Conservation (phyloP, 257 asterid genomes). For the Henckelia pumila region DNA sequence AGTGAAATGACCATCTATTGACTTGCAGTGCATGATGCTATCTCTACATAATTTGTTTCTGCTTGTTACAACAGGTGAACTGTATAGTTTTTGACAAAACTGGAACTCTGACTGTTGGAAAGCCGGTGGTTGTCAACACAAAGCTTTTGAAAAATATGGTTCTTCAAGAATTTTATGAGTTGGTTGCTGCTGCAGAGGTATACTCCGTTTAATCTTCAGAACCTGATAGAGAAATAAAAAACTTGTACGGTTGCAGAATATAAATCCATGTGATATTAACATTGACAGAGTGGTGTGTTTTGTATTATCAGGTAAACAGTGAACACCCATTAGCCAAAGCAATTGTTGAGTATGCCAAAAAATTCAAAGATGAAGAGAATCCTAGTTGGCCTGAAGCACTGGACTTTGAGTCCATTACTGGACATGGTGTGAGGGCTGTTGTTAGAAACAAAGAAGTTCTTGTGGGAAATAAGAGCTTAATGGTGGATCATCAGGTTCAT, state of each 20-base stretch:
- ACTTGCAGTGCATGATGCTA: background rate
- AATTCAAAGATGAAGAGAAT: slow-evolving; percentile 45
- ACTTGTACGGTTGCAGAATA: background rate
- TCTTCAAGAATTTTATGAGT: slow-evolving; percentile 51
- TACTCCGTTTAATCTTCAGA: background rate
- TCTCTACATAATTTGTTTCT: slow-evolving; percentile 1
- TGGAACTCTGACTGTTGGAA: slow-evolving; percentile 79
- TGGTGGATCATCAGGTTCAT: slow-evolving; percentile 40
- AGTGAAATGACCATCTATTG: background rate
- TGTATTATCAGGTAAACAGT: slow-evolving; percentile 56
- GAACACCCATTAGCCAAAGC: slow-evolving; percentile 92
- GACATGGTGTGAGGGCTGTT: slow-evolving; percentile 80
- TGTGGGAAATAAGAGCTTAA: slow-evolving; percentile 72
- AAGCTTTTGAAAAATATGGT: slow-evolving; percentile 51
- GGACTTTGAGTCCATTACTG: slow-evolving; percentile 68
- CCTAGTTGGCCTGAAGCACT: slow-evolving; percentile 52
- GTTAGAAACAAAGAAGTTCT: slow-evolving; percentile 63
- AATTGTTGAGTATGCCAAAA: slow-evolving; percentile 54
- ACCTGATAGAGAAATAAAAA: background rate
- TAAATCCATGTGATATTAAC: background rate
- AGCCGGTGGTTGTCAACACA: slow-evolving; percentile 65
- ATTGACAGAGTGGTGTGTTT: background rate
- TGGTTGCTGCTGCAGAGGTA: slow-evolving; percentile 89
- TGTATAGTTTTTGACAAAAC: slow-evolving; percentile 80
- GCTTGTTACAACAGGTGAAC: slow-evolving; percentile 44